These are phyloP conservation scores for Suillus placidus DNA, from an alignment of 768 basidiomycete species.

Conservation along the genomic window DNA sequence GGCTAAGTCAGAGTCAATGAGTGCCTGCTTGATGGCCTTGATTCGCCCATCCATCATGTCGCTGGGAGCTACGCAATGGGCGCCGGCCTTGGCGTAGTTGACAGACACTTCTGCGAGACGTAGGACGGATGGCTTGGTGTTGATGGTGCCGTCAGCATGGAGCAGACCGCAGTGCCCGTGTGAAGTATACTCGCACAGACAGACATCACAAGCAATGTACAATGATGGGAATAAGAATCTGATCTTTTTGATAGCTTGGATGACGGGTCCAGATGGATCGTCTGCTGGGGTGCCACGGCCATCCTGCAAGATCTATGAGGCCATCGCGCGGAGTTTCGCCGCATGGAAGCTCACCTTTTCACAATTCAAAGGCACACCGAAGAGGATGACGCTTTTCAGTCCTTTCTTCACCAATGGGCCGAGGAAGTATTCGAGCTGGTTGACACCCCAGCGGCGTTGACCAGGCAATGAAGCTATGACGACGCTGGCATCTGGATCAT, in stretches of 20 bases:
- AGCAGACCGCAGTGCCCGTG: constrained; percentile 96
- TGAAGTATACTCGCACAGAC: constrained; percentile 99
- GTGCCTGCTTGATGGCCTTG: constrained; percentile 79
- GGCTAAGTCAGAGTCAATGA: constrained; percentile 83
- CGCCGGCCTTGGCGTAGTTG: constrained; percentile 92
- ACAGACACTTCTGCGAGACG: constrained; percentile 93
- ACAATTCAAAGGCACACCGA: constrained; percentile 87
- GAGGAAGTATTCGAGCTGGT: constrained; percentile 85
- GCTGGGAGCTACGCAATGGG: constrained; percentile 96
- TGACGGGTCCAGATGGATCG: constrained; percentile 88
- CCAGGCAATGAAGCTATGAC: constrained; percentile 79
- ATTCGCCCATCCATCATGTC: constrained; percentile 99
- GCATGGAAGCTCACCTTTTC: constrained; percentile 60
- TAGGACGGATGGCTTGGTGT: constrained; percentile 75
- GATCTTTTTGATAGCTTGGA: constrained; percentile 84
- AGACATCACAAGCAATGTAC: constrained; percentile 94
- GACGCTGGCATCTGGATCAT: constrained; percentile 85
- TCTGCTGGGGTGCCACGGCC: constrained; percentile 84
- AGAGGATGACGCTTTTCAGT: constrained; percentile 89
- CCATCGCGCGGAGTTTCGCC: neutral
- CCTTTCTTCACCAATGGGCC: constrained; percentile 89
- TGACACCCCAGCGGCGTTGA: constrained; percentile 94
- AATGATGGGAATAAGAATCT: constrained; percentile 77
- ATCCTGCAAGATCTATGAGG: constrained; percentile 54
- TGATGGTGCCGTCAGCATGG: constrained; percentile 72